Evolutionary conservation across 768 basidiomycete species (phyloP).

Genomic region (Cyathus striatus): DNA sequence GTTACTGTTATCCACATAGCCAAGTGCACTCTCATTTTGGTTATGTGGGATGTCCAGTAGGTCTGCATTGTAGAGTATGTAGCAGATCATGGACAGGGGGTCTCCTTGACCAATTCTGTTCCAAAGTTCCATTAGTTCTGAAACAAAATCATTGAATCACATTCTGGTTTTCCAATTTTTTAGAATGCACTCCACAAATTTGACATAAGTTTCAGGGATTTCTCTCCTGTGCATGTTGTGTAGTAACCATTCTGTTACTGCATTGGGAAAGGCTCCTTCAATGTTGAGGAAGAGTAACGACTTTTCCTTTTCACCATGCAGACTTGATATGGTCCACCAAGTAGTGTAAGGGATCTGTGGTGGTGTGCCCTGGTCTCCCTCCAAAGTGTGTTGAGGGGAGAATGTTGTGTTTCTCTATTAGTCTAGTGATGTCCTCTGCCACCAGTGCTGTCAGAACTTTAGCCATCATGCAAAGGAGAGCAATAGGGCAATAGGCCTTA

Average conservation of each 20-base stretch:
- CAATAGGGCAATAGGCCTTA: constrained; percentile 31
- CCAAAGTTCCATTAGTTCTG: constrained; percentile 5
- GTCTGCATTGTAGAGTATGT: constrained; percentile 19
- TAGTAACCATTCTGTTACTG: constrained; percentile 19
- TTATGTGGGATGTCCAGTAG: constrained; percentile 8
- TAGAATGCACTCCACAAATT: constrained; percentile 10
- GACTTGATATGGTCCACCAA: constrained; percentile 27
- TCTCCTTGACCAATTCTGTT: constrained; percentile 16
- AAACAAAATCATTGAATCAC: constrained; percentile 12
- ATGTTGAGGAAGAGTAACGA: constrained; percentile 38
- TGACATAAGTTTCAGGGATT: constrained; percentile 17
- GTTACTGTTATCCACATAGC: constrained; percentile 23
- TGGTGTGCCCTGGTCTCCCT: constrained; percentile 29
- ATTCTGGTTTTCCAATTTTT: constrained; percentile 9
- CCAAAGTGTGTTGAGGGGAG: constrained; percentile 33
- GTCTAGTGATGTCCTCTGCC: constrained; percentile 13
- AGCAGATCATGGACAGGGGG: constrained; percentile 15
- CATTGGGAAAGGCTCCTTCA: constrained; percentile 37
- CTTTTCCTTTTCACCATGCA: constrained; percentile 27
- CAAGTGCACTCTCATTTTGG: constrained; percentile 10
- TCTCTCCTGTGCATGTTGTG: constrained; percentile 22
- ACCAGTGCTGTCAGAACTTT: constrained; percentile 21
- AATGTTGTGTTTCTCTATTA: constrained; percentile 22
- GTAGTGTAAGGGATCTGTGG: constrained; percentile 27
- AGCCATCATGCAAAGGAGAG: constrained; percentile 21